Evolutionary conservation across 1,284 basidiomycete genomes (phyloP).

Genomic region (Pisolithus thermaeus): DNA sequence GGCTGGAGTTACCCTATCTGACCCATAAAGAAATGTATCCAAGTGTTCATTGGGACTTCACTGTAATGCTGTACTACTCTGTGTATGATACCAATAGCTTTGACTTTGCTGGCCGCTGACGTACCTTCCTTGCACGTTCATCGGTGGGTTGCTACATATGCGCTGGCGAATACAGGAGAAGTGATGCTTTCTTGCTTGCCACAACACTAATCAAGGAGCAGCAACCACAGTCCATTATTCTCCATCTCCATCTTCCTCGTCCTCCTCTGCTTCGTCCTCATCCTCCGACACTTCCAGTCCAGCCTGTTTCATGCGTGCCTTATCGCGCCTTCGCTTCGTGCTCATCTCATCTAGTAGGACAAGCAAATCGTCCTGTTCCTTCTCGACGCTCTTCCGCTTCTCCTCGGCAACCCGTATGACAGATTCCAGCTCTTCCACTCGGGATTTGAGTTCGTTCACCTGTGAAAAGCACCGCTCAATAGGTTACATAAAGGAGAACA

Average conservation of each 20-base stretch:
- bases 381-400: conserved; percentile 76
- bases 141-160: too few relatives aligned
- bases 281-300: conserved; percentile 89
- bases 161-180: too few relatives aligned
- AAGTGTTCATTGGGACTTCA: too few relatives aligned
- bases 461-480: conserved; percentile 9
- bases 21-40: too few relatives aligned
- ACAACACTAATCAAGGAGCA: too few relatives aligned
- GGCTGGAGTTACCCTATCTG: too few relatives aligned
- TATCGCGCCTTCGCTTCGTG: conserved; percentile 80
- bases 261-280: conserved; percentile 70
- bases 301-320: conserved; percentile 64
- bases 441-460: conserved; percentile 36
- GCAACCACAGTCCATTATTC: not conserved
- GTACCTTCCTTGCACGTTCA: too few relatives aligned
- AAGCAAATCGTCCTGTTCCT: conserved; percentile 92
- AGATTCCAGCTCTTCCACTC: conserved; percentile 40
- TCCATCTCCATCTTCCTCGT: conserved; percentile 46
- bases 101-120: too few relatives aligned
- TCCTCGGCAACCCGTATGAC: conserved; percentile 53
- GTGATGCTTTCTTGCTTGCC: too few relatives aligned
- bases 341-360: conserved; percentile 92
- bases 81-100: too few relatives aligned
- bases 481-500: not conserved
- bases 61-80: too few relatives aligned